Evolutionary conservation across 1,284 basidiomycete species (phyloP).

Genomic region (Trametes pubescens): DNA sequence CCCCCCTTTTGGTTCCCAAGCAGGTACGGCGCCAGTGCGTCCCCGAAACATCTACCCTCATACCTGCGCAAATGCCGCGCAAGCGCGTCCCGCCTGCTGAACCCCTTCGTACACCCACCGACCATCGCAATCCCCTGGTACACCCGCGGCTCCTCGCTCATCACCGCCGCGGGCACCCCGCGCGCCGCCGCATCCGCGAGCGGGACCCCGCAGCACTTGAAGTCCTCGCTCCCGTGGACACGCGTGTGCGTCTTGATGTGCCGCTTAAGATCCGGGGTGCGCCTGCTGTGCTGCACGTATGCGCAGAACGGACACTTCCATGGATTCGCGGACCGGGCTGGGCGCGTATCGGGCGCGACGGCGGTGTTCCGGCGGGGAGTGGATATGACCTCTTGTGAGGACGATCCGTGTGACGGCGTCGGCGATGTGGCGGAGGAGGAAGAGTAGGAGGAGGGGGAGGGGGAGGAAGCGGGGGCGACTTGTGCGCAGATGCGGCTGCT

Average conservation of each 20-base stretch:
- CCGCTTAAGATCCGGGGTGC: conserved; percentile 60
- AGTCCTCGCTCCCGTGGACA: conserved; percentile 39
- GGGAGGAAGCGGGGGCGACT: no score
- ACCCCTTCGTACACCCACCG: conserved; percentile 35
- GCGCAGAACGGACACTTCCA: conserved; percentile 16
- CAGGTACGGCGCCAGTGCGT: conserved; percentile 14
- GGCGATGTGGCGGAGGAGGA: not conserved
- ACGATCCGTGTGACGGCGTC: not conserved
- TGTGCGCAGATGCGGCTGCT: no score
- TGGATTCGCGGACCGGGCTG: not conserved
- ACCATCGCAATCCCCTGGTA: conserved; percentile 13
- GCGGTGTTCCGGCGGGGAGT: not conserved
- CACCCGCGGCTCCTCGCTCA: conserved; percentile 17
- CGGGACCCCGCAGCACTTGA: conserved; percentile 52
- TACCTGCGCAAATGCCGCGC: conserved; percentile 33
- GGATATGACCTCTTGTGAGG: not conserved
- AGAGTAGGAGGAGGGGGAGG: no score
- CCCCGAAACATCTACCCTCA: conserved; percentile 23
- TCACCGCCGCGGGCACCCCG: conserved; percentile 19
- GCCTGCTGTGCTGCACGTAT: conserved; percentile 46
- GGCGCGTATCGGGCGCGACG: not conserved
- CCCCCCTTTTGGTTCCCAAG: no score
- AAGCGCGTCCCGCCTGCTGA: conserved; percentile 36
- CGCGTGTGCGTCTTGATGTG: conserved; percentile 59
- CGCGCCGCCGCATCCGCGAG: conserved; percentile 45